Conservation (phyloP, 1,284 basidiomycete genomes). For the Athelia sp. region DNA sequence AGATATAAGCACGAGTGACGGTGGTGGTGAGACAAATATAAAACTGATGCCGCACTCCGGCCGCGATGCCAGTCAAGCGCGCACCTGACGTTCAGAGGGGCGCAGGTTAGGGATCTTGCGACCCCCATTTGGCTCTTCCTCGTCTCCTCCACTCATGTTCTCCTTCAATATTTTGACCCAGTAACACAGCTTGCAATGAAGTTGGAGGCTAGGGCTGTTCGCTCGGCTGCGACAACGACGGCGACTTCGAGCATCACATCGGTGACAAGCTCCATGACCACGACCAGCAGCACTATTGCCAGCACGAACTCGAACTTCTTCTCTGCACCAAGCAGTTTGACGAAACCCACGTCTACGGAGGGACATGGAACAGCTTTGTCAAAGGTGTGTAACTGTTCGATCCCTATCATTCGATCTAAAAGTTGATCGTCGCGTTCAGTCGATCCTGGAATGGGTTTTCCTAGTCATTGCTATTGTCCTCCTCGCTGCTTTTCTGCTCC, state of each 20-base stretch:
- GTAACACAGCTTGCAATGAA: too few relatives aligned
- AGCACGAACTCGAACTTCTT: neutral
- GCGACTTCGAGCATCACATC: too few relatives aligned
- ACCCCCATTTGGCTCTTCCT: neutral
- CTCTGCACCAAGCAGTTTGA: neutral
- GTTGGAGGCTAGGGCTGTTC: too few relatives aligned
- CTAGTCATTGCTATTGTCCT: conserved; percentile 18
- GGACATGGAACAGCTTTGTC: neutral
- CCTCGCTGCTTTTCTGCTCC: conserved; percentile 15
- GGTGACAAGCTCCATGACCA: neutral
- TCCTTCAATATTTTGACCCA: neutral
- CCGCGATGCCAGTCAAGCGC: neutral
- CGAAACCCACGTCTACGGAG: neutral
- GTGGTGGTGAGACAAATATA: neutral
- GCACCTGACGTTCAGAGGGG: neutral
- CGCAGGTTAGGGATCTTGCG: neutral
- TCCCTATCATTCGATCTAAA: neutral
- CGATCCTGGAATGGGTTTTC: conserved; percentile 24
- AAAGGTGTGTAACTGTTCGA: neutral
- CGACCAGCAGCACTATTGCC: neutral
- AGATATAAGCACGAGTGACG: neutral
- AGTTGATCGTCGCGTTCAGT: conserved; percentile 13
- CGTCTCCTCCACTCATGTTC: neutral
- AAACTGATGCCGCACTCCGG: neutral
- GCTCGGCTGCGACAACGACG: too few relatives aligned